Conservation (phyloP, 75 land plant species). For the Sequoiadendron giganteum region DNA sequence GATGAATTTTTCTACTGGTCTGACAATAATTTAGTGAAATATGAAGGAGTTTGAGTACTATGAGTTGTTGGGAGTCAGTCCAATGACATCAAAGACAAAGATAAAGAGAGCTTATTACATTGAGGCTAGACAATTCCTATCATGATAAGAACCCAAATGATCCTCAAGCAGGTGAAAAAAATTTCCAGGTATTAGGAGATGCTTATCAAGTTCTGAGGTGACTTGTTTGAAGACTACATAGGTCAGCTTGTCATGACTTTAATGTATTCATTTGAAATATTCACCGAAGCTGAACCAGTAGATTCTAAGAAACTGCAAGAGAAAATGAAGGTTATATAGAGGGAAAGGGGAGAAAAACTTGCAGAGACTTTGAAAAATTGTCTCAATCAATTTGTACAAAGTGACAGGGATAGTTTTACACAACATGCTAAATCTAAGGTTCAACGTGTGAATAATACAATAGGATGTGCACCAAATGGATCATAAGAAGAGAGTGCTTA, state of each 20-base stretch:
- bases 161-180: slow-evolving; percentile 73
- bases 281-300: slow-evolving; percentile 36
- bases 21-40: too few species aligned
- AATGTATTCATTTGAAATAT: slow-evolving; percentile 72
- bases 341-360: slow-evolving; percentile 86
- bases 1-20: too few species aligned
- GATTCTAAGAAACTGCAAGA: slow-evolving; percentile 47
- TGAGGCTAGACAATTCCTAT: slow-evolving; percentile 87
- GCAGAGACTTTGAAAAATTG: slow-evolving; percentile 50
- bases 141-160: slow-evolving; percentile 86
- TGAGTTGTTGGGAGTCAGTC: too few species aligned
- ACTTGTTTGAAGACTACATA: slow-evolving; percentile 82
- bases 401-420: slow-evolving; percentile 57
- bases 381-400: slow-evolving; percentile 62
- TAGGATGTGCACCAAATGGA: too few species aligned
- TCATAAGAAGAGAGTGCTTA: too few species aligned
- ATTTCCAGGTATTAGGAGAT: slow-evolving; percentile 83
- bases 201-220: slow-evolving; percentile 90
- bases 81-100: too few species aligned
- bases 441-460: slow-evolving; percentile 48
- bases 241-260: slow-evolving; percentile 86
- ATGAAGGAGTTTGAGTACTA: too few species aligned
- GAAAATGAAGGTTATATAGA: slow-evolving; percentile 51
- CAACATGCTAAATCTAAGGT: slow-evolving; percentile 67
- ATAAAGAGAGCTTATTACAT: too few species aligned